These are phyloP conservation scores for Trichoderma sp. DNA, from an alignment of 2,329 filamentous ascomycete genomes.

Conservation along the genomic window DNA sequence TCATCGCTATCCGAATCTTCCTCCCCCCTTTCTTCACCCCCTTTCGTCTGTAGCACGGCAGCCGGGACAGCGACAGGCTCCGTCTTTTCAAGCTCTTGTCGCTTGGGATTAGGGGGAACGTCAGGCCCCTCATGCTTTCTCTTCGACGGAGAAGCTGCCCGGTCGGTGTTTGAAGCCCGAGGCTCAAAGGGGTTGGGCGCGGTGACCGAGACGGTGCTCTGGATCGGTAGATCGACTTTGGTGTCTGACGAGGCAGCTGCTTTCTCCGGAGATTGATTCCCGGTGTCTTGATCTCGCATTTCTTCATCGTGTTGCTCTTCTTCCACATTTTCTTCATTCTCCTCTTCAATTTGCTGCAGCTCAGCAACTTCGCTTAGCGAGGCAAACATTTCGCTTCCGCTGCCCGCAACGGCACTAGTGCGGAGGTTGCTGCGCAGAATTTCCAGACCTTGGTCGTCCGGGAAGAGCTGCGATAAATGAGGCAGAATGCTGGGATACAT, in stretches of 20 bases:
- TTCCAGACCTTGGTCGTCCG: slow-evolving; percentile 64
- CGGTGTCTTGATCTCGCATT: slow-evolving; percentile 19
- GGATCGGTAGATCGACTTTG: slow-evolving; percentile 28
- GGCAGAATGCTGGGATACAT: slow-evolving; percentile 74
- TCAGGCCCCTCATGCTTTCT: slow-evolving; percentile 40
- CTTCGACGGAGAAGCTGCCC: slow-evolving; percentile 34
- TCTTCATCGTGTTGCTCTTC: slow-evolving; percentile 31
- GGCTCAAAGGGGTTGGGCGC: slow-evolving; percentile 36
- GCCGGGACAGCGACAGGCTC: slow-evolving; percentile 10
- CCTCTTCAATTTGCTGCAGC: slow-evolving; percentile 37
- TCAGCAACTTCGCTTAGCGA: slow-evolving; percentile 36
- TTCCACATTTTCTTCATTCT: slow-evolving; percentile 36
- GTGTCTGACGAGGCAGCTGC: slow-evolving; percentile 24
- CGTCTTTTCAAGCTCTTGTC: slow-evolving; percentile 38
- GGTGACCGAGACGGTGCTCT: slow-evolving; percentile 35
- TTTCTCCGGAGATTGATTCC: neutral
- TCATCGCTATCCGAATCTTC: slow-evolving; percentile 39
- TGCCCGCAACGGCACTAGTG: slow-evolving; percentile 30
- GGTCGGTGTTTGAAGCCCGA: slow-evolving; percentile 21
- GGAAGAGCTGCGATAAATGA: slow-evolving; percentile 66
- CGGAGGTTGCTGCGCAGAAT: slow-evolving; percentile 61
- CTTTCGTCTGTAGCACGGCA: slow-evolving; percentile 20
- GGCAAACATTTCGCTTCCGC: slow-evolving; percentile 29
- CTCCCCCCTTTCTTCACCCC: slow-evolving; percentile 25
- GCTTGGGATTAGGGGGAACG: slow-evolving; percentile 35